Conservation (phyloP, 2,329 filamentous ascomycete genomes). For the Colletotrichum sp. region DNA sequence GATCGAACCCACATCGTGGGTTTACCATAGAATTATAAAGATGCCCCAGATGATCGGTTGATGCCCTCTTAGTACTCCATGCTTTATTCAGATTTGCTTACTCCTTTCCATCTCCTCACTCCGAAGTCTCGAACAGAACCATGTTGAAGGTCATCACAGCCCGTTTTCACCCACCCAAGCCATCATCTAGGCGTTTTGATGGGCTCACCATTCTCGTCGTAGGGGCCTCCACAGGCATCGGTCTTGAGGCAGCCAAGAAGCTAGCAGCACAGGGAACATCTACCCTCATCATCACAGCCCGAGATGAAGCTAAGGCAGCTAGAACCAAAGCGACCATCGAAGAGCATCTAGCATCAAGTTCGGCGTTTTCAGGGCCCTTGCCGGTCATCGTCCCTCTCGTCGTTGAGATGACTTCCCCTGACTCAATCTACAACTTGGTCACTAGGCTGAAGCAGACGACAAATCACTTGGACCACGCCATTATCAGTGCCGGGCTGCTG, state of each 20-base stretch:
- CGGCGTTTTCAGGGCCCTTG: rapidly evolving
- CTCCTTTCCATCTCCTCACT: background rate
- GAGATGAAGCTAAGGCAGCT: background rate
- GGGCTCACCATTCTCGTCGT: background rate
- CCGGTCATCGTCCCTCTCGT: background rate
- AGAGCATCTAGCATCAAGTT: background rate
- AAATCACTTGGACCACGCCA: background rate
- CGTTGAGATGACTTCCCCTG: background rate
- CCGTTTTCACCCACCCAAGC: background rate
- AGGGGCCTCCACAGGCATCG: background rate
- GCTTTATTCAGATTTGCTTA: background rate
- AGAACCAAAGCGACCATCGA: background rate
- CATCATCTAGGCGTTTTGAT: background rate
- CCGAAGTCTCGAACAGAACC: background rate
- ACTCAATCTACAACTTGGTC: background rate
- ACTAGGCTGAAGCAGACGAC: background rate
- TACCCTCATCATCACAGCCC: background rate
- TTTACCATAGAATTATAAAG: background rate
- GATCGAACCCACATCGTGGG: background rate
- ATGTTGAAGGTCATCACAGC: background rate
- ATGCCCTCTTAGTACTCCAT: background rate
- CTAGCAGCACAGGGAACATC: background rate
- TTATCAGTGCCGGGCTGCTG: background rate
- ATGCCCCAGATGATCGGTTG: background rate
- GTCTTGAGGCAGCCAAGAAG: background rate